These are phyloP conservation scores for Gynandropsis gynandra DNA, from an alignment of 345 rosid species.

Conservation along the genomic window DNA sequence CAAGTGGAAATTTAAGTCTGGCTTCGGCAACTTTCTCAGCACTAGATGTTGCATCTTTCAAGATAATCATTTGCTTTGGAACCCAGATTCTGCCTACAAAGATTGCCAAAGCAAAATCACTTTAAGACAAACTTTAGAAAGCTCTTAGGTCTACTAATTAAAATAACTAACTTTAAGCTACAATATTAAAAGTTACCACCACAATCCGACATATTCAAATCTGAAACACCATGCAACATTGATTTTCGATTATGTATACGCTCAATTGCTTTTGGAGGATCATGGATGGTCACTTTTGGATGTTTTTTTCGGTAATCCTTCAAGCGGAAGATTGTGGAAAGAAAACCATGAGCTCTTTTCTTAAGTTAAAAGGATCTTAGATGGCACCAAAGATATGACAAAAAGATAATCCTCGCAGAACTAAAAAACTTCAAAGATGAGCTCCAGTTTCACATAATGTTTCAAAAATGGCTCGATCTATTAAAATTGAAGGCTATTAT, in stretches of 20 bases:
- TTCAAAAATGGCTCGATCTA: too few species aligned
- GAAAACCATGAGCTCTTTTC: slow-evolving; percentile 4
- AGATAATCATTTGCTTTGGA: slow-evolving; percentile 86
- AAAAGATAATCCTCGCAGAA: slow-evolving; percentile 12
- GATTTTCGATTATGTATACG: slow-evolving; percentile 73
- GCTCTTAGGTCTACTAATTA: background rate
- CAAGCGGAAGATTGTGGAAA: slow-evolving; percentile 23
- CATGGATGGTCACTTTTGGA: slow-evolving; percentile 76
- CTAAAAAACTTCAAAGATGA: background rate
- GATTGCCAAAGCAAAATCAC: slow-evolving; percentile 16
- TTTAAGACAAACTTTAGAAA: slow-evolving; percentile 3
- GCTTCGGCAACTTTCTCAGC: too few species aligned
- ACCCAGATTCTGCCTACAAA: slow-evolving; percentile 58
- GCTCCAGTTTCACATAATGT: slow-evolving; percentile 1
- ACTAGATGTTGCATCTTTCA: too few species aligned
- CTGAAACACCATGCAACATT: slow-evolving; percentile 81
- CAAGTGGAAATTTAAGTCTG: slow-evolving; percentile 77
- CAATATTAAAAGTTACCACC: slow-evolving; percentile 36
- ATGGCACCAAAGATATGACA: background rate
- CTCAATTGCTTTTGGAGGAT: slow-evolving; percentile 74
- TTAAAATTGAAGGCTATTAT: too few species aligned
- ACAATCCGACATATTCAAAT: slow-evolving; percentile 51
- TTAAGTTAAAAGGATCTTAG: background rate
- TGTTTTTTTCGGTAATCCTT: slow-evolving; percentile 69
- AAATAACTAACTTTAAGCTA: slow-evolving; percentile 2